Percentiles rank a stretch among this genome's conserved stretches.
phyloP scores from a whole-genome alignment of 768 basidiomycete species.

The Termitomyces sp. region DNA sequence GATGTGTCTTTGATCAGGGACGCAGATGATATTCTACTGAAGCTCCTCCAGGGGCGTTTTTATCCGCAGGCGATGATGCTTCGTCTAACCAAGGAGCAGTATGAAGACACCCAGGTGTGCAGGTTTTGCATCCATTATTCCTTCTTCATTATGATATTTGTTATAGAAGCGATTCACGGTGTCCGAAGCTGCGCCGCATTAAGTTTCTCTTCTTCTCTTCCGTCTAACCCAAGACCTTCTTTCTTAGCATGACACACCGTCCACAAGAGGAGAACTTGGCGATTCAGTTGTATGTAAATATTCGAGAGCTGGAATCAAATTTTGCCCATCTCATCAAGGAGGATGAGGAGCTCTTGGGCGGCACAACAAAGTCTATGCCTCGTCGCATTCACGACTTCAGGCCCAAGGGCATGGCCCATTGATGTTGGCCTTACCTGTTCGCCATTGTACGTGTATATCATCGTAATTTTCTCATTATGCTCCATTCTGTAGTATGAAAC shows the following conservation, averaged over 20 bases:
- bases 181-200: slow-evolving; percentile 46
- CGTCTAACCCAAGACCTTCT: background rate
- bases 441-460: background rate
- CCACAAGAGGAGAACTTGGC: slow-evolving; percentile 36
- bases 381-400: slow-evolving; percentile 35
- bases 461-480: background rate
- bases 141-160: background rate
- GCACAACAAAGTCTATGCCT: slow-evolving; percentile 32
- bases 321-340: slow-evolving; percentile 44
- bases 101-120: slow-evolving; percentile 44
- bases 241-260: background rate
- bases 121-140: background rate
- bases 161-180: slow-evolving; percentile 20
- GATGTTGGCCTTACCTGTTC: background rate
- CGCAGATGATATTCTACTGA: background rate
- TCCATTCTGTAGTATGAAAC: background rate
- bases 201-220: slow-evolving; percentile 11
- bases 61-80: slow-evolving; percentile 55
- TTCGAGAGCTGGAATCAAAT: slow-evolving; percentile 41
- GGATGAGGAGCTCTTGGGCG: slow-evolving; percentile 25
- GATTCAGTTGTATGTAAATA: slow-evolving; percentile 38
- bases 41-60: slow-evolving; percentile 54
- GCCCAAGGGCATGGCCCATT: slow-evolving; percentile 19
- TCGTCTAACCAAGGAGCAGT: slow-evolving; percentile 50
- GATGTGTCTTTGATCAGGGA: background rate